Evolutionary conservation across 176 grass and related monocot species (phyloP).

Genomic region (Carex myosuroides): DNA sequence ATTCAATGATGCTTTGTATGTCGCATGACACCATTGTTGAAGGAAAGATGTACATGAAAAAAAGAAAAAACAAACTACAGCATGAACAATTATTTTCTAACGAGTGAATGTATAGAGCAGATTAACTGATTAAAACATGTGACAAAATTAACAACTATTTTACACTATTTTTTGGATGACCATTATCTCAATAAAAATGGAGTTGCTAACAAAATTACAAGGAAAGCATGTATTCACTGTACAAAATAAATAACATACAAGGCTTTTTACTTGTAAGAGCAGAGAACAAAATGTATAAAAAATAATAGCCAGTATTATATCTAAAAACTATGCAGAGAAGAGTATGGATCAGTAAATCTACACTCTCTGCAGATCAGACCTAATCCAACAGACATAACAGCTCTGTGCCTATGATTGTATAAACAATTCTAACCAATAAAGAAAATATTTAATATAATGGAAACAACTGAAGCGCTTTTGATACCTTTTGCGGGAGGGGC

Average conservation of each 20-base stretch:
- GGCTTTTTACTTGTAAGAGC: background rate
- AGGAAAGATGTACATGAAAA: background rate
- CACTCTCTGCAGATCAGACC: background rate
- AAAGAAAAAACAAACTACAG: background rate
- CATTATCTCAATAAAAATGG: background rate
- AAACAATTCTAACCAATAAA: background rate
- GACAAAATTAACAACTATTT: background rate
- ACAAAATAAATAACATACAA: background rate
- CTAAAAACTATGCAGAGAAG: background rate
- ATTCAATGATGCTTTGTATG: background rate
- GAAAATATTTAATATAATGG: background rate
- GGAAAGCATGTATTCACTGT: background rate
- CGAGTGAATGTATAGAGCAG: background rate
- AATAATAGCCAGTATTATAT: background rate
- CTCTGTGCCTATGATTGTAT: background rate
- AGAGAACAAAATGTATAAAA: background rate
- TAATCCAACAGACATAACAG: background rate
- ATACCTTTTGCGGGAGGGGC: constrained; percentile 21
- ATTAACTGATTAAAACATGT: background rate
- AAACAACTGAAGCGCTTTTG: background rate
- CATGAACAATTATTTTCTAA: background rate
- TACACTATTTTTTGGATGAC: background rate
- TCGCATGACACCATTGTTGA: background rate
- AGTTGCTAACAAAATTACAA: background rate
- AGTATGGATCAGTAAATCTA: background rate